Evolutionary conservation across 2,329 filamentous ascomycete species (phyloP), one percentile per base, ranked within the genome.

Genomic region (Zasmidium cellare): DNA sequence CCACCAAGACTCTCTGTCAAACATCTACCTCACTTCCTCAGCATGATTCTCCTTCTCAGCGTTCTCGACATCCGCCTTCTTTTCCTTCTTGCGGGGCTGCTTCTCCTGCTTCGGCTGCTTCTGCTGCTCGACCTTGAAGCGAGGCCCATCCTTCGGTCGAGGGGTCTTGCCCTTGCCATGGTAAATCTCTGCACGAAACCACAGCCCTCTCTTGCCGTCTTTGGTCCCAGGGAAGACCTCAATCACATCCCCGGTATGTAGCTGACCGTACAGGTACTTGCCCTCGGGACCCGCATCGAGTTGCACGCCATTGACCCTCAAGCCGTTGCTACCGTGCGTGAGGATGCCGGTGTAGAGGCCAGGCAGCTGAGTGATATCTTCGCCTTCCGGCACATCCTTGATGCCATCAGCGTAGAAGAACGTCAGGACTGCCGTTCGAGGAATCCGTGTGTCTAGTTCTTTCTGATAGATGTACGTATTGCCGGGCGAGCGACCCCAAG

Each of bases 211-310:
- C 28, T 52, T 48, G 23, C 52, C 41, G 47, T 51, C 38, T 31
- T 41, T 51, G 22, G 46, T 28, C 5, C 28, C 74, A 46, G 84
- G 79, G 81, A 87, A 96, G 6, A 96, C 83, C 1, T 86, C 84
- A 49, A 97, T 83, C 22, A 85, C 79, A 70, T 97, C 93, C 1
- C 90, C 91, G 31, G 89, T 85, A 70, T 91, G 84, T 14, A 97
- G 74, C 55, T 86, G 84, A 23, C 89, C 86, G 48, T 83, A 90
- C 1, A 85, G 76, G 20, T 76, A 75, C 14, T 77, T 79, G 9
- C 80, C 78, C 9, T 77, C 77, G 0, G 80, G 79, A 23, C 78
- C 75, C 80, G 57, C 84, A 59, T 82, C 82, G 22, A 97, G 76
- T 44, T 80, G 78, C n/a, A 84, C 80, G 24, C 84, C 86, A 67